phyloP scores from a whole-genome alignment of 2,329 filamentous ascomycete species.

The Xylaria sp. region DNA sequence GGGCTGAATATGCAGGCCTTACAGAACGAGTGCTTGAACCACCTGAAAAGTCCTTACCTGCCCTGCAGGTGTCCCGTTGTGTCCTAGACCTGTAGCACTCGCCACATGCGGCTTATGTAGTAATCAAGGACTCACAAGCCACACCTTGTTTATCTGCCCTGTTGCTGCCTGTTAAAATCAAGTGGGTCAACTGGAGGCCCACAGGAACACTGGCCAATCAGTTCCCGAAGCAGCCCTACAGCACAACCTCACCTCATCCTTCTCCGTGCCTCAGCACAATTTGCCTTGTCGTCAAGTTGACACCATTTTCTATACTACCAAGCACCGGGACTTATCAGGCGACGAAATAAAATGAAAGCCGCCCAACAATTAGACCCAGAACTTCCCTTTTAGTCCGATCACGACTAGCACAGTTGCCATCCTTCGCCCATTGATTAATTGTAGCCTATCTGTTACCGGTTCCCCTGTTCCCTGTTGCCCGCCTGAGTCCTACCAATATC shows the following conservation, averaged over 20 bases:
- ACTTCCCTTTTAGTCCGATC: constrained; percentile 4
- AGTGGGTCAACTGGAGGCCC: constrained; percentile 18
- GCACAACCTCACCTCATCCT: constrained; percentile 32
- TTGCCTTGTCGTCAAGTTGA: constrained; percentile 23
- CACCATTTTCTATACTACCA: not conserved
- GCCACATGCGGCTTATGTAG: constrained; percentile 29
- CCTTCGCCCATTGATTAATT: constrained; percentile 9
- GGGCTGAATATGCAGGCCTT: constrained; percentile 5
- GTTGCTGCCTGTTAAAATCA: constrained; percentile 28
- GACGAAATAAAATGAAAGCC: constrained; percentile 11
- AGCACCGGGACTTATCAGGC: constrained; percentile 19
- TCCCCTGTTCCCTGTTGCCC: constrained; percentile 8
- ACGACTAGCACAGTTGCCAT: constrained; percentile 1
- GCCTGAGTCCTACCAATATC: constrained; percentile 28
- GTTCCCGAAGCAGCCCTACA: constrained; percentile 21
- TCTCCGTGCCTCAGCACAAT: constrained; percentile 13
- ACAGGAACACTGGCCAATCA: constrained; percentile 15
- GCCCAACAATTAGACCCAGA: constrained; percentile 11
- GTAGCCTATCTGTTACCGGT: constrained; percentile 13
- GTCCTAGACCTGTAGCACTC: not conserved
- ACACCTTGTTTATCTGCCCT: constrained; percentile 19
- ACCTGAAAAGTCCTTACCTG: not conserved
- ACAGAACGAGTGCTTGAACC: not conserved
- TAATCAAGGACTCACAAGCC: constrained; percentile 31
- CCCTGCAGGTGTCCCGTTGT: not conserved